Evolutionary conservation across 108 stramenopile species (phyloP).

Genomic region (Pseudonitzschia delicatissima): DNA sequence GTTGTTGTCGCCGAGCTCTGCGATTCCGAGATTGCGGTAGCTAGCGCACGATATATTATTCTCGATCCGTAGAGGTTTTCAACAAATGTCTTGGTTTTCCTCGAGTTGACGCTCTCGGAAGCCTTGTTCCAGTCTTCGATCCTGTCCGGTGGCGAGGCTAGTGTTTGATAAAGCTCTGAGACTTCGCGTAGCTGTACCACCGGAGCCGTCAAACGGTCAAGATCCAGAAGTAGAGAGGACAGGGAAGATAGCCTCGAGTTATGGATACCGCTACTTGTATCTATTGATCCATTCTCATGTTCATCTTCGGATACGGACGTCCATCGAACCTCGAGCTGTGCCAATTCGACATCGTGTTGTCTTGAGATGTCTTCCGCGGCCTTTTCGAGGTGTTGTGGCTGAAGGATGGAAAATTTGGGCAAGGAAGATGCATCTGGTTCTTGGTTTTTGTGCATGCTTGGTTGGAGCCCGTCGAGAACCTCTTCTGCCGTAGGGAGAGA

Average conservation of each 20-base stretch:
- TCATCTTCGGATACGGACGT: neutral
- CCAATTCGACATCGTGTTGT: slow-evolving; percentile 16
- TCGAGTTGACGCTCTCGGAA: neutral
- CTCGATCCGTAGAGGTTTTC: neutral
- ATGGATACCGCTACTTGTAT: neutral
- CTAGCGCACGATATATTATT: slow-evolving; percentile 16
- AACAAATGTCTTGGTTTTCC: neutral
- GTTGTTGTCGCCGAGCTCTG: neutral
- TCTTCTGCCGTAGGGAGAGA: neutral
- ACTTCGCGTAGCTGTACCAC: neutral
- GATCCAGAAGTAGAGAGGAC: neutral
- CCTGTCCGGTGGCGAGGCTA: slow-evolving; percentile 16
- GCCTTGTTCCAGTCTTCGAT: slow-evolving; percentile 9
- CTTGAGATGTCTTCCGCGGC: neutral
- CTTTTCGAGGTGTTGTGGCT: slow-evolving; percentile 5
- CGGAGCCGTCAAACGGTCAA: slow-evolving; percentile 1
- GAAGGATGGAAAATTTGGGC: neutral
- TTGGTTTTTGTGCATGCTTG: neutral
- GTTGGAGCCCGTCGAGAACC: neutral
- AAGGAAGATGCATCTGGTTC: neutral
- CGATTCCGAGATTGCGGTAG: neutral
- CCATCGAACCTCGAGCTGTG: slow-evolving; percentile 11
- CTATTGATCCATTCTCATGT: neutral
- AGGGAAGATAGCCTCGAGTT: neutral
- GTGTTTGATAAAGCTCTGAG: neutral